Conservation (phyloP, 768 basidiomycete genomes). For the Tulasnella sp. region DNA sequence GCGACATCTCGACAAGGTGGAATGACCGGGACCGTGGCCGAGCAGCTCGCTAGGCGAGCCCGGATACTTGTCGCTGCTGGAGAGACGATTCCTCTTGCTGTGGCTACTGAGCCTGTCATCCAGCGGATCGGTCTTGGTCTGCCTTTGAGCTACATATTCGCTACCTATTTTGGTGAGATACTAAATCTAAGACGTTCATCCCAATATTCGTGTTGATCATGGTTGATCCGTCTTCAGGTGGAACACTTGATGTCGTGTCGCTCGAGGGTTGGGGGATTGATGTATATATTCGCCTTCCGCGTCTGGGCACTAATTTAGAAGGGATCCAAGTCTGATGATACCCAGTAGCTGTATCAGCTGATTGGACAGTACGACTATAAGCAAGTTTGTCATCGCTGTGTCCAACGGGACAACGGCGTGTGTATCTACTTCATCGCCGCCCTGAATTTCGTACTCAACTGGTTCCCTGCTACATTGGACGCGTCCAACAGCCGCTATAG, state of each 20-base stretch:
- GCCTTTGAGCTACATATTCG: conserved; percentile 83
- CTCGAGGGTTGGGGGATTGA: conserved; percentile 79
- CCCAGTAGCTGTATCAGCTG: not conserved
- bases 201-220: not conserved
- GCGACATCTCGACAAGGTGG: conserved; percentile 51
- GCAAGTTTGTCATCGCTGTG: too few relatives aligned
- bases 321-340: conserved; percentile 56
- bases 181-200: not conserved
- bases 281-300: conserved; percentile 69
- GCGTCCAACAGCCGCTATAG: not conserved
- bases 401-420: too few relatives aligned
- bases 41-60: conserved; percentile 51
- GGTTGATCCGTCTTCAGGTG: conserved; percentile 36
- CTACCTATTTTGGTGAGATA: conserved; percentile 41
- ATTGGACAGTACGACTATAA: not conserved
- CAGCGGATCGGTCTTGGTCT: conserved; percentile 62
- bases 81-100: not conserved
- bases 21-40: conserved; percentile 65
- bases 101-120: not conserved
- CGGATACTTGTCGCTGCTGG: conserved; percentile 18
- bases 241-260: conserved; percentile 64
- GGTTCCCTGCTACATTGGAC: not conserved
- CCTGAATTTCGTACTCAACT: too few relatives aligned
- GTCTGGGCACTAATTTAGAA: conserved; percentile 75
- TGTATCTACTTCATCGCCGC: not conserved